Percentiles rank a stretch among this genome's conserved stretches.
Conservation (phyloP, 2,329 filamentous ascomycete genomes). For the Ophiostoma triangulosporum region DNA sequence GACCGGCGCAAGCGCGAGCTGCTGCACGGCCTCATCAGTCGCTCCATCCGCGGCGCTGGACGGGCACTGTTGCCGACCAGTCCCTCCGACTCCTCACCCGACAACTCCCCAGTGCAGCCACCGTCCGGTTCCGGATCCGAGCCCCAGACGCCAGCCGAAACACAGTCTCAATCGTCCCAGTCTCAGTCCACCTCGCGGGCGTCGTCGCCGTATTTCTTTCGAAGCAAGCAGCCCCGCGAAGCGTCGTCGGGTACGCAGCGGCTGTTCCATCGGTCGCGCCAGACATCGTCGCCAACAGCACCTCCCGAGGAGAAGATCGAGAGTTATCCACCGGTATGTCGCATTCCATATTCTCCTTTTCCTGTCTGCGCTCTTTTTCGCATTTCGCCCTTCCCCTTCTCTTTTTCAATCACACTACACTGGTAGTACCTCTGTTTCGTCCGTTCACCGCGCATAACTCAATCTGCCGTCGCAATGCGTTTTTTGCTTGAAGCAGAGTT, state of each 20-base stretch:
- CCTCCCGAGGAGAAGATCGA: neutral
- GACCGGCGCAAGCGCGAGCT: constrained; percentile 16
- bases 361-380: neutral
- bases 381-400: neutral
- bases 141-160: neutral
- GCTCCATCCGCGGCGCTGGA: constrained; percentile 14
- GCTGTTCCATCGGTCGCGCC: neutral
- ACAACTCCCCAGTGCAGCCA: neutral
- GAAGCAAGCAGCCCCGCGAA: neutral
- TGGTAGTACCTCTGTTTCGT: neutral
- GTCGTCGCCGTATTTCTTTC: neutral
- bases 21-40: constrained; percentile 18
- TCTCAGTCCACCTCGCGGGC: neutral
- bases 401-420: too few relatives aligned
- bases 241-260: neutral
- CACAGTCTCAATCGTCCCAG: neutral
- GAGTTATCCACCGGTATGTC: neutral
- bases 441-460: neutral
- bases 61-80: constrained; percentile 9
- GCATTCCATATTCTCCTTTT: neutral
- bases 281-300: neutral
- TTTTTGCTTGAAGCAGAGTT: neutral
- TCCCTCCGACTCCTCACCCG: constrained; percentile 7
- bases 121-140: neutral
- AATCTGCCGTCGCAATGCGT: neutral